Conservation (phyloP, 345 rosid species). For the Salix viminalis region DNA sequence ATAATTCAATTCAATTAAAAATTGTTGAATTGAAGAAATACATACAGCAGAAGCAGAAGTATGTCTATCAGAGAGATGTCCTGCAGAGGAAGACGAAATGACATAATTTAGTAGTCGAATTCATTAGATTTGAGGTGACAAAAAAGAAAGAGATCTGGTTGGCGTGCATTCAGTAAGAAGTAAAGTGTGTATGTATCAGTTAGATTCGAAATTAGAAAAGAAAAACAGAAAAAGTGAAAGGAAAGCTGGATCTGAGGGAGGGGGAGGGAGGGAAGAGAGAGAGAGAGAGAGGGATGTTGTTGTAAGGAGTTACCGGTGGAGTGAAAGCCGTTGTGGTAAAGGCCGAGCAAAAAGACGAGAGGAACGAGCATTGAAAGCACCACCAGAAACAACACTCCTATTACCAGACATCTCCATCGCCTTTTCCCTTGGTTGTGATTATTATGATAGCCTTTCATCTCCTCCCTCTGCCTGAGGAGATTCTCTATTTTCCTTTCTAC, state of each 20-base stretch:
- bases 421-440: slow-evolving; percentile 44
- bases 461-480: slow-evolving; percentile 21
- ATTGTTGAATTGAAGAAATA: not conserved
- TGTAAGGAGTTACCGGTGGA: slow-evolving; percentile 32
- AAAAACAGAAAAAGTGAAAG: not conserved
- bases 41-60: slow-evolving; percentile 7
- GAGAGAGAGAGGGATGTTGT: not conserved
- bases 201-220: not conserved
- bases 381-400: slow-evolving; percentile 77
- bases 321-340: slow-evolving; percentile 69
- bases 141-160: slow-evolving; percentile 10
- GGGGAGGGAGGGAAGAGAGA: not conserved
- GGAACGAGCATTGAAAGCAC: slow-evolving; percentile 93
- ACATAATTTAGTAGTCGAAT: not conserved
- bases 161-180: not conserved
- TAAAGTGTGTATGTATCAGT: not conserved
- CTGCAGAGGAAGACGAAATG: slow-evolving; percentile 32
- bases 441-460: slow-evolving; percentile 39
- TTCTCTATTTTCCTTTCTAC: slow-evolving; percentile 7
- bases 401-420: slow-evolving; percentile 67
- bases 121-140: not conserved
- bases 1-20: not conserved
- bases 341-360: slow-evolving; percentile 80
- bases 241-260: slow-evolving; percentile 31
- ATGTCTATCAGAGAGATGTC: slow-evolving; percentile 44